phyloP scores from a whole-genome alignment of 495 filamentous ascomycete genomes.

The Lepraria neglecta region DNA sequence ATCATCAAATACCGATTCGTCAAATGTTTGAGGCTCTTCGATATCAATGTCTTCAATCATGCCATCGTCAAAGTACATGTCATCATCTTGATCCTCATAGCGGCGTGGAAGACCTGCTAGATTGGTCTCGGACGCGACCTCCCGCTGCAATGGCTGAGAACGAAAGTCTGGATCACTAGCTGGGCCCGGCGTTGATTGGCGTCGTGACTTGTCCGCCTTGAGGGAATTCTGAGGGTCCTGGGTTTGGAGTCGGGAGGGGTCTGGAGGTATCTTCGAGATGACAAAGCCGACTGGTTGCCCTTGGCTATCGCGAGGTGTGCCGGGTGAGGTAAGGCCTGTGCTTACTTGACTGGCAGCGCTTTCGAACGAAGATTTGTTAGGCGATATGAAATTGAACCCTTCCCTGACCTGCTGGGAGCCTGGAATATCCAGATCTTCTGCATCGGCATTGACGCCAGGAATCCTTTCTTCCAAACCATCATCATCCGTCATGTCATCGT shows the following conservation, averaged over 20 bases:
- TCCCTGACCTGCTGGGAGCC: slow-evolving; percentile 47
- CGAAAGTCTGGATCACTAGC: slow-evolving; percentile 20
- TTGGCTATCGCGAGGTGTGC: slow-evolving; percentile 49
- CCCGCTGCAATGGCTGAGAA: slow-evolving; percentile 4
- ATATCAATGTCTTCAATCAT: slow-evolving; percentile 54
- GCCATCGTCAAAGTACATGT: slow-evolving; percentile 79
- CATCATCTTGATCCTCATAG: slow-evolving; percentile 51
- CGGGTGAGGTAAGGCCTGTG: slow-evolving; percentile 37
- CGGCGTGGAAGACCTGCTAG: slow-evolving; percentile 21
- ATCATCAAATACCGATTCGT: slow-evolving; percentile 74
- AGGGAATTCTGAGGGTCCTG: slow-evolving; percentile 9
- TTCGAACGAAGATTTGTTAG: slow-evolving; percentile 42
- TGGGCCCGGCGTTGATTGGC: slow-evolving; percentile 26
- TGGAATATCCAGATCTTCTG: slow-evolving; percentile 27
- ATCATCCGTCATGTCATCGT: slow-evolving; percentile 62
- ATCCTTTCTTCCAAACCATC: slow-evolving; percentile 70
- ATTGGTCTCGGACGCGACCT: slow-evolving; percentile 17
- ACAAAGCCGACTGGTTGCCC: slow-evolving; percentile 47
- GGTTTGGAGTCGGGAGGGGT: neutral
- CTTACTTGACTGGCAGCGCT: slow-evolving; percentile 37
- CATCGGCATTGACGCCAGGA: slow-evolving; percentile 64
- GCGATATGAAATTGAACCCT: slow-evolving; percentile 49
- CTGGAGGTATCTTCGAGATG: slow-evolving; percentile 14
- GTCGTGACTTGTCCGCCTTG: slow-evolving; percentile 13
- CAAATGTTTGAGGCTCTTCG: slow-evolving; percentile 53